Percentiles rank a stretch among this genome's conserved stretches.
Evolutionary conservation across 192 early-diverging fungal genomes (phyloP).

Genomic region (Kappamyces sp.): DNA sequence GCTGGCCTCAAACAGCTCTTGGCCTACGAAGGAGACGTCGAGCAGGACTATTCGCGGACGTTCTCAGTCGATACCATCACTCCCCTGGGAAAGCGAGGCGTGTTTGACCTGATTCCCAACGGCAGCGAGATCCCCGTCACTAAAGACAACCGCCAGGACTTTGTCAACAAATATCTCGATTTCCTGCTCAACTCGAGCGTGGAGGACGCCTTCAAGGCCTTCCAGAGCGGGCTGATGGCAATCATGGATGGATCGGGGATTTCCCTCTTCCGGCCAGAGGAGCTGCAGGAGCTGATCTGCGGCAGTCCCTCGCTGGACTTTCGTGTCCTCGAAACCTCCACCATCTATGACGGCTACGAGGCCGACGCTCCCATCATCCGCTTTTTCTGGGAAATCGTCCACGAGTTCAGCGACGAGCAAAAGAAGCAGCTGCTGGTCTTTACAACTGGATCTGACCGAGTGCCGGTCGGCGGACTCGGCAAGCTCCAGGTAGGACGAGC

Average conservation of each 20-base stretch:
- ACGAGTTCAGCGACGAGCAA: constrained; percentile 72
- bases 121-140: constrained; percentile 63
- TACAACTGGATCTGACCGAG: constrained; percentile 83
- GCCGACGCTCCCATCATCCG: constrained; percentile 57
- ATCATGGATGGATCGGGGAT: constrained; percentile 85
- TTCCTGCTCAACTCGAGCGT: constrained; percentile 70
- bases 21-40: constrained; percentile 62
- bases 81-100: constrained; percentile 49
- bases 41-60: constrained; percentile 61
- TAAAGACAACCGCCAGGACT: constrained; percentile 69
- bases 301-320: constrained; percentile 83
- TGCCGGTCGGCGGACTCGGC: constrained; percentile 80
- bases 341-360: constrained; percentile 81
- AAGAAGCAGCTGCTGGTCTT: constrained; percentile 86
- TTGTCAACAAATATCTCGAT: constrained; percentile 73
- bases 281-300: constrained; percentile 83
- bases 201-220: constrained; percentile 67
- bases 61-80: constrained; percentile 75
- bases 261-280: constrained; percentile 77
- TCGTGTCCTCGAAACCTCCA: constrained; percentile 64
- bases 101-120: constrained; percentile 60
- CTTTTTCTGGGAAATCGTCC: constrained; percentile 84
- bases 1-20: constrained; percentile 68
- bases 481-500: constrained; percentile 51
- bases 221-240: constrained; percentile 73